These are phyloP conservation scores for Paragyromitra xinjiangensis DNA, from an alignment of 495 filamentous ascomycete genomes.

Conservation along the genomic window DNA sequence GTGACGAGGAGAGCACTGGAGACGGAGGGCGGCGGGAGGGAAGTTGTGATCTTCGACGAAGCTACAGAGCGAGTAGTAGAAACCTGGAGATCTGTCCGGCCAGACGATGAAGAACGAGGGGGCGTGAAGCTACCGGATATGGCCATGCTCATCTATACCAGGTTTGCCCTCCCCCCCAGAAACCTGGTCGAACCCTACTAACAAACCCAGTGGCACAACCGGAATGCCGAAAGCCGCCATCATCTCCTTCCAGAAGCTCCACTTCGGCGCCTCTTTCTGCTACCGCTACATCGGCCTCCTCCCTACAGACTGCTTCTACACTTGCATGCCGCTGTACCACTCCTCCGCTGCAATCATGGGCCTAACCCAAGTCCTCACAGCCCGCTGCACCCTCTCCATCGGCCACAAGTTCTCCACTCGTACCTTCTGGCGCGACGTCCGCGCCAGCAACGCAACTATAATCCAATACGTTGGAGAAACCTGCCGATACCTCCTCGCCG, in stretches of 20 bases:
- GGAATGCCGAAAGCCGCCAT: conserved; percentile 92
- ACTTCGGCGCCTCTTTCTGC: conserved; percentile 65
- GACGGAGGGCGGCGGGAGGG: conserved; percentile 65
- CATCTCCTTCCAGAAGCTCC: conserved; percentile 77
- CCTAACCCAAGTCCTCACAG: conserved; percentile 67
- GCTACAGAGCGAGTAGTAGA: conserved; percentile 70
- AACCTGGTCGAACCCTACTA: neutral
- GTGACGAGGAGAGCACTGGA: conserved; percentile 68
- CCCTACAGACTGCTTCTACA: conserved; percentile 77
- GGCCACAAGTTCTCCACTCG: conserved; percentile 83
- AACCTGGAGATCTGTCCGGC: conserved; percentile 67
- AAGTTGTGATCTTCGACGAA: conserved; percentile 63
- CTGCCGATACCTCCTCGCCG: conserved; percentile 84
- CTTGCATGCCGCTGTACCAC: conserved; percentile 96
- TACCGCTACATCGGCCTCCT: conserved; percentile 67
- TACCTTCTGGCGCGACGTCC: conserved; percentile 83
- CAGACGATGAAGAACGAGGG: conserved; percentile 69
- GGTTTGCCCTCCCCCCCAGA: conserved; percentile 21
- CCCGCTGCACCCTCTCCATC: conserved; percentile 72
- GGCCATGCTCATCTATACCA: conserved; percentile 82
- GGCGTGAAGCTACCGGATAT: conserved; percentile 67
- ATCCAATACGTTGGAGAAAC: conserved; percentile 98
- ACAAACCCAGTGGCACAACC: conserved; percentile 73
- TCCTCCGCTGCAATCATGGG: conserved; percentile 80
- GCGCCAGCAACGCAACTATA: conserved; percentile 75